Base-by-base conservation (phyloP, 2,329 filamentous ascomycete species). In the Diaporthe citri region DNA sequence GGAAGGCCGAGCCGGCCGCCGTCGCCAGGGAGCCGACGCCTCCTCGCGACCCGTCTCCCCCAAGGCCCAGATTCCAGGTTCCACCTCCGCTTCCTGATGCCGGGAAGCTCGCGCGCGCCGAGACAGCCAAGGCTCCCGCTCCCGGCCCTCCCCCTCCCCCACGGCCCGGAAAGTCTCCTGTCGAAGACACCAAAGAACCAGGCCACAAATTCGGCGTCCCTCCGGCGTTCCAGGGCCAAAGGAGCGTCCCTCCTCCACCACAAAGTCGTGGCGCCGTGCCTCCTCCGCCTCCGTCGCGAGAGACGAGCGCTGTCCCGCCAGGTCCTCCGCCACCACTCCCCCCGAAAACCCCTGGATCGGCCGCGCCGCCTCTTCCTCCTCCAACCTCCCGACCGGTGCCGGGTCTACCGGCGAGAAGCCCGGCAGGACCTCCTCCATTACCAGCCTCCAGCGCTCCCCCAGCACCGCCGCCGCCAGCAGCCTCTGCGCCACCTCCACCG, bases 21-120 rank as follows among this genome's bases (percentile, higher is more conserved):
- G 80, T 62, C 8, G 78, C 79, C 10, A 79, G 84, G 73, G 88
- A 88, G 77, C 84, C 86, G n/a, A 86, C 88, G 51, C 91, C 94
- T n/a, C 90, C 93, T 41, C 89, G 92, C 80, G 93, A 95, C 75
- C 90, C 93, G 20, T 92, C 93, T 20, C 94, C 95, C 17, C 91
- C 92, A 25, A 90, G 92, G 70, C 91, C 91, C 12, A 90, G 89
- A 79, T 98, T 97, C 86, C 90, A 92, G 78, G 96, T 95, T 12
- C 97, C 97, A 60, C 97, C 97, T 46, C 94, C 96, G 3, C 85
- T 98, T 75, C 91, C 95, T 73, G 96, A 98, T 83, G 97, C 97
- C 74, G 97, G 97, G 51, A 97, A 95, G 84, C 97, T 91, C 81
- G 95, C 93, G 4, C 88, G 92, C 84, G 84, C 73, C 81, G 89